Evolutionary conservation across 1,284 basidiomycete genomes (phyloP), one percentile per base, ranked within the genome.

Genomic region (Golubevia pallescens): DNA sequence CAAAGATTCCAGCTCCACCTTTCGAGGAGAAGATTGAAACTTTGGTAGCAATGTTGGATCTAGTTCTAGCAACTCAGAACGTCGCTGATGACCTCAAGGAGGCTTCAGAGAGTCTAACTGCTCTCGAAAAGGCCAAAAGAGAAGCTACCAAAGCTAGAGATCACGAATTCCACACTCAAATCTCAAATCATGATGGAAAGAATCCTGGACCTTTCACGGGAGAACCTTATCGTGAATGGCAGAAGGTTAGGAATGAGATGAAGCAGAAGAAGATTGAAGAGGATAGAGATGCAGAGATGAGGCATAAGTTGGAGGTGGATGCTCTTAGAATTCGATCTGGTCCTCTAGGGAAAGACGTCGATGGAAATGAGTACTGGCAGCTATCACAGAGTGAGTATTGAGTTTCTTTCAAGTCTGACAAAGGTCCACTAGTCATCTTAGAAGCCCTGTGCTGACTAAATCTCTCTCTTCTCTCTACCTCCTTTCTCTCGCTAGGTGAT

Each of bases 291-390:
- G 42, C 42, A 13, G 42, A 48, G 8, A 48, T 48, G 42, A 48
- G 42, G 16, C 16, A 13, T 16, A 48, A 48, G 42, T 16, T 48
- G 42, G 16, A 48, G 16, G 8, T 10, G 42, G 42, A 48, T 48
- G 42, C 42, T 48, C 42, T 48, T 13, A 48, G 38, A 51, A 19
- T 61, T n/a, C 60, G 68, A 14, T 60, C 63, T 19, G 70, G 70
- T 1, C 67, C 70, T 10, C 55, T 71, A 48, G 70, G 70, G 21
- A 52, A 57, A 24, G 70, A 71, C 61, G 38, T 58, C 10, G 58
- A 64, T 13, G 70, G 70, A 2, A 61, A 62, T 32, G 61, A 61
- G 60, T 71, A 69, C 55, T 71, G 70, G 70, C 70, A 71, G 34
- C 58, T 71, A 19, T 60, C 64, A 42, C 62, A 60, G 10, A 54